Conservation (phyloP, 192 early-diverging fungal species). For the Helicostylum pulchrum region DNA sequence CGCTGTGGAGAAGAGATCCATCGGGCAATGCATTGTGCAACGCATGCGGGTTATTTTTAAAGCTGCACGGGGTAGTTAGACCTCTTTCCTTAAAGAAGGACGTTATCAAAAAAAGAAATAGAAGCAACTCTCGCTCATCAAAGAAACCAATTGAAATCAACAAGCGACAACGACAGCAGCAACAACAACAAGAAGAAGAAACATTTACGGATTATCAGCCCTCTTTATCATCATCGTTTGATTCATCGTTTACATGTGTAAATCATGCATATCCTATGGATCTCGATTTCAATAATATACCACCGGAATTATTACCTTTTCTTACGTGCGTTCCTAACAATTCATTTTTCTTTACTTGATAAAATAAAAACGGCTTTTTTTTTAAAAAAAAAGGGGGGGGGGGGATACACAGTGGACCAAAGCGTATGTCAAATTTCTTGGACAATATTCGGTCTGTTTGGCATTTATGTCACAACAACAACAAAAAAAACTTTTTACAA, state of each 20-base stretch:
- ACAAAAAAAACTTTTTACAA: too few relatives aligned
- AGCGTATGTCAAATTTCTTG: too few relatives aligned
- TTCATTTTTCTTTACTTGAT: constrained; percentile 6
- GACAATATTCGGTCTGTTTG: too few relatives aligned
- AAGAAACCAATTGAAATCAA: neutral
- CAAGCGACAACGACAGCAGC: neutral
- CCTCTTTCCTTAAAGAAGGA: constrained; percentile 88
- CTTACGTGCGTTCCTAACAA: constrained; percentile 24
- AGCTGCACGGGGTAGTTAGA: constrained; percentile 86
- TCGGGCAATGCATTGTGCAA: constrained; percentile 93
- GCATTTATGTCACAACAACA: too few relatives aligned
- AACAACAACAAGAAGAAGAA: neutral
- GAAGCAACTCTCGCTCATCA: constrained; percentile 24
- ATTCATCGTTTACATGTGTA: neutral
- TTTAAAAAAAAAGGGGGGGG: too few relatives aligned
- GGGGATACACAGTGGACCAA: too few relatives aligned
- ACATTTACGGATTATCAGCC: neutral
- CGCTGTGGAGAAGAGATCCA: constrained; percentile 92
- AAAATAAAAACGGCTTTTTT: neutral
- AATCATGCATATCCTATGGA: neutral
- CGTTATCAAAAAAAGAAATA: constrained; percentile 89
- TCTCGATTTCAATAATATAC: constrained; percentile 19
- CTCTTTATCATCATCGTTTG: neutral
- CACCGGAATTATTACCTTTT: constrained; percentile 18
- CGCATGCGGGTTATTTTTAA: constrained; percentile 94